phyloP scores from a whole-genome alignment of 768 basidiomycete species.

The Chiua virens region DNA sequence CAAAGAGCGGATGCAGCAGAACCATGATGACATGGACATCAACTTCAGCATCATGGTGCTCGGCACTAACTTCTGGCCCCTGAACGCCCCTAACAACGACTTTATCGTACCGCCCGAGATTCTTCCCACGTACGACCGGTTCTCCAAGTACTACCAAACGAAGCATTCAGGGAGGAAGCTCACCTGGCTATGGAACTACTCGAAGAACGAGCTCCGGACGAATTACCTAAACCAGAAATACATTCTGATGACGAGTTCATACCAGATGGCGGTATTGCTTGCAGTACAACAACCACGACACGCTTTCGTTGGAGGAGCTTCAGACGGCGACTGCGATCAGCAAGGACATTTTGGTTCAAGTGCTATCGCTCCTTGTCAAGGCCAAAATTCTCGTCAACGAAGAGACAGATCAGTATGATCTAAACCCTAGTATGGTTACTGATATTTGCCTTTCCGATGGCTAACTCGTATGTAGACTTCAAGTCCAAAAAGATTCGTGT shows the following conservation, averaged over 20 bases:
- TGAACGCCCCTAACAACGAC: slow-evolving; percentile 79
- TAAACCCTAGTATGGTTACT: slow-evolving; percentile 68
- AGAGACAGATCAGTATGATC: slow-evolving; percentile 85
- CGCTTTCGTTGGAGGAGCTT: slow-evolving; percentile 79
- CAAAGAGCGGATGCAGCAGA: slow-evolving; percentile 89
- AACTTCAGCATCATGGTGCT: slow-evolving; percentile 93
- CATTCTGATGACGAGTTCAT: slow-evolving; percentile 92
- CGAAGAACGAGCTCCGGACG: slow-evolving; percentile 93
- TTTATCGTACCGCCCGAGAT: slow-evolving; percentile 90
- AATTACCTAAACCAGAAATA: slow-evolving; percentile 94
- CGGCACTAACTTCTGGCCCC: slow-evolving; percentile 95
- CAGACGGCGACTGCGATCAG: slow-evolving; percentile 74
- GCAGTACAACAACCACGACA: slow-evolving; percentile 92
- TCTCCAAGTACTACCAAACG: slow-evolving; percentile 89
- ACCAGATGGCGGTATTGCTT: slow-evolving; percentile 93
- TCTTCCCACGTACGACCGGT: slow-evolving; percentile 83
- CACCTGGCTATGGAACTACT: slow-evolving; percentile 98
- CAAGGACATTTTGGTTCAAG: slow-evolving; percentile 76
- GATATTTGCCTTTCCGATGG: not conserved
- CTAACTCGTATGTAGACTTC: slow-evolving; percentile 53
- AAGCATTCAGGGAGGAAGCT: slow-evolving; percentile 95
- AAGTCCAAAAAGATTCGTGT: slow-evolving; percentile 94
- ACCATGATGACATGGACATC: slow-evolving; percentile 83
- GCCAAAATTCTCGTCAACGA: slow-evolving; percentile 89
- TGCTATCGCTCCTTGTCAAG: slow-evolving; percentile 68